Conservation (phyloP, 768 basidiomycete species). For the Myochromella boudieri region DNA sequence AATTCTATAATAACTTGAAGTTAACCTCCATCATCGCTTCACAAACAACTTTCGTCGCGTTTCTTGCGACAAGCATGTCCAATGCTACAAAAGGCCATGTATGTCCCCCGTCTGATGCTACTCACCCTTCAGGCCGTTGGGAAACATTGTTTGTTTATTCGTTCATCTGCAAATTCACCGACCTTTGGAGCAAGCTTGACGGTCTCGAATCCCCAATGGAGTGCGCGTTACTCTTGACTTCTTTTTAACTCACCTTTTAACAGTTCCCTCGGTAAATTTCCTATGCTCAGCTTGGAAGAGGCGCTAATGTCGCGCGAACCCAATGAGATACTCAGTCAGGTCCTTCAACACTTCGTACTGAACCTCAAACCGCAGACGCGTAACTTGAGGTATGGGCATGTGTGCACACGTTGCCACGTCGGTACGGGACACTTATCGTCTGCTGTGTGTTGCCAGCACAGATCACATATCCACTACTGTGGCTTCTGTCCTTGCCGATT, state of each 20-base stretch:
- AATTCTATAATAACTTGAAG: slow-evolving; percentile 29
- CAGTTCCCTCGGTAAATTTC: slow-evolving; percentile 32
- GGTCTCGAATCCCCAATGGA: slow-evolving; percentile 82
- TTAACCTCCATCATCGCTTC: slow-evolving; percentile 31
- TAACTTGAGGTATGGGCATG: slow-evolving; percentile 76
- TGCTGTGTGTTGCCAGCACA: slow-evolving; percentile 47
- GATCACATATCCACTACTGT: slow-evolving; percentile 84
- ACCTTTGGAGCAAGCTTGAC: slow-evolving; percentile 71
- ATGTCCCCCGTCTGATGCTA: slow-evolving; percentile 62
- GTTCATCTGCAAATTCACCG: slow-evolving; percentile 82
- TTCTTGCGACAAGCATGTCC: slow-evolving; percentile 37
- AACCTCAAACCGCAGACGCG: slow-evolving; percentile 87
- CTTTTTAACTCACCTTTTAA: slow-evolving; percentile 9
- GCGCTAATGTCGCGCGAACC: slow-evolving; percentile 72
- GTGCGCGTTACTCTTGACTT: slow-evolving; percentile 48
- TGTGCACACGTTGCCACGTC: slow-evolving; percentile 26
- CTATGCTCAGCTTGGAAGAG: slow-evolving; percentile 65
- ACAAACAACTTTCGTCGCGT: slow-evolving; percentile 31
- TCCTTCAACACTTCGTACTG: slow-evolving; percentile 75
- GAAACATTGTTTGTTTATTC: slow-evolving; percentile 84
- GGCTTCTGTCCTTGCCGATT: slow-evolving; percentile 65
- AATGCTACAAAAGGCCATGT: slow-evolving; percentile 42
- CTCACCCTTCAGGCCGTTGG: slow-evolving; percentile 82
- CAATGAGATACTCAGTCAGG: slow-evolving; percentile 68
- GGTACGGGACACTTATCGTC: slow-evolving; percentile 31